Evolutionary conservation across 2,329 filamentous ascomycete species (phyloP).

Genomic region (Grosmannia penicillata): DNA sequence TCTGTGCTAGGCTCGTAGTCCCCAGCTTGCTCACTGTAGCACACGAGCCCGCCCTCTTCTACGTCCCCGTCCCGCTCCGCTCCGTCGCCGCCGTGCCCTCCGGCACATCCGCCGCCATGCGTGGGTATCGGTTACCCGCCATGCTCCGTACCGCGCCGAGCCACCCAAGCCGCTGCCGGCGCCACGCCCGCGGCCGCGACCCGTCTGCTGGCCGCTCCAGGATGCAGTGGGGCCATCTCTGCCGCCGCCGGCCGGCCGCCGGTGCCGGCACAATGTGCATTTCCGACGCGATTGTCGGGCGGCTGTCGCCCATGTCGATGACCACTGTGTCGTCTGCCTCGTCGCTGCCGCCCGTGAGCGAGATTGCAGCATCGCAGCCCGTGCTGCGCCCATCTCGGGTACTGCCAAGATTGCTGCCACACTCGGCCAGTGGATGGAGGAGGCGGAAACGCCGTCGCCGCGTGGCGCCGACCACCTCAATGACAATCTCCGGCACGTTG

Average conservation of each 20-base stretch:
- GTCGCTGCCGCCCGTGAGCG: too few species aligned
- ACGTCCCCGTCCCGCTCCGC: slow-evolving; percentile 2
- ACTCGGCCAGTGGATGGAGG: slow-evolving; percentile 10
- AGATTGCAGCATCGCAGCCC: too few species aligned
- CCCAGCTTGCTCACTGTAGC: too few species aligned
- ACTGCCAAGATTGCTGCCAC: too few species aligned
- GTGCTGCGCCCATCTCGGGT: too few species aligned
- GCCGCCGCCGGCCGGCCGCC: too few species aligned
- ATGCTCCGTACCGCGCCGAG: slow-evolving; percentile 27
- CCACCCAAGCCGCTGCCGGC: slow-evolving; percentile 29
- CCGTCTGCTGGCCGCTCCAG: slow-evolving; percentile 17
- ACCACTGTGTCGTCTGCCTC: background rate
- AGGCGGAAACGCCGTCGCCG: background rate
- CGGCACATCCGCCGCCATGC: slow-evolving; percentile 11
- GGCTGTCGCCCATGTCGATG: background rate
- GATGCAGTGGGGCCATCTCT: slow-evolving; percentile 9
- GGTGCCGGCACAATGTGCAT: background rate
- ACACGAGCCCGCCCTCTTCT: too few species aligned
- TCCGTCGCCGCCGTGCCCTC: slow-evolving; percentile 6
- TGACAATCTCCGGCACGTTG: slow-evolving; percentile 1
- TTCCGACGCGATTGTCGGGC: background rate
- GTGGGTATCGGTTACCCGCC: slow-evolving; percentile 16
- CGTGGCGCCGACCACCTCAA: background rate
- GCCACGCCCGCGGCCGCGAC: slow-evolving; percentile 22
- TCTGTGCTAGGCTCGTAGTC: too few species aligned